Base-by-base conservation (phyloP, 75 land plant species). In the Selaginella tamariscina region DNA sequence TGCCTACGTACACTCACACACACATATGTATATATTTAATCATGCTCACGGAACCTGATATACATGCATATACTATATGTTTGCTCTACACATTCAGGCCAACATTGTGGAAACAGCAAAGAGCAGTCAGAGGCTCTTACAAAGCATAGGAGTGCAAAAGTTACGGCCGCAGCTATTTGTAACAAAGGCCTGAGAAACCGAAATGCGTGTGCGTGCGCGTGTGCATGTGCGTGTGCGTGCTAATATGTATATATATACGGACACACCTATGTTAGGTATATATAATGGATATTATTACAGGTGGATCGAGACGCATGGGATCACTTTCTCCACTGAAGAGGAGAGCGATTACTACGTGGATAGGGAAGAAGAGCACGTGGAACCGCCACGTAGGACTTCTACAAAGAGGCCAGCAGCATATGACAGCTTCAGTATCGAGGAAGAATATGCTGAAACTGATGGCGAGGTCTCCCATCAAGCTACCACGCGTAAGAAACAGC, bases 111-210 rank as follows among this genome's bases (percentile, higher is more conserved):
- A 89, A 64, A 89, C 91, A 30, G 65, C 84, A 5, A 67, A 63
- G 31, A 67, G 33, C 98, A 94, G 81, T 70, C 90, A 69, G 98
- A 89, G 71, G 88, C 88, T 29, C 68, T 94, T 32, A 80, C 85
- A 24, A 87, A 74, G 75, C 80, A 82, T 33, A 74, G 80, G 1
- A 79, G 79, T 71, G 83, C 82, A 1, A 89, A 77, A 72, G 75
- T 66, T 20, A 69, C 80, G 64, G 82, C 84, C 27, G 68, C 85
- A 62, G 82, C 82, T 33, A 76, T 74, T 27, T 79, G 80, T 31
- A 75, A 77, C 9, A 83, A 69, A 39, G 49, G 49, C 49, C 49
- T 39, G 49, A 5, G 11, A 39, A 15, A 15, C 15, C 49, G 49
- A 39, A 39, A 15, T 5, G 49, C 11, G 49, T 15, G 49, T n/a